Evolutionary conservation across 345 rosid species (phyloP).

Genomic region (Populus ilicifolia): DNA sequence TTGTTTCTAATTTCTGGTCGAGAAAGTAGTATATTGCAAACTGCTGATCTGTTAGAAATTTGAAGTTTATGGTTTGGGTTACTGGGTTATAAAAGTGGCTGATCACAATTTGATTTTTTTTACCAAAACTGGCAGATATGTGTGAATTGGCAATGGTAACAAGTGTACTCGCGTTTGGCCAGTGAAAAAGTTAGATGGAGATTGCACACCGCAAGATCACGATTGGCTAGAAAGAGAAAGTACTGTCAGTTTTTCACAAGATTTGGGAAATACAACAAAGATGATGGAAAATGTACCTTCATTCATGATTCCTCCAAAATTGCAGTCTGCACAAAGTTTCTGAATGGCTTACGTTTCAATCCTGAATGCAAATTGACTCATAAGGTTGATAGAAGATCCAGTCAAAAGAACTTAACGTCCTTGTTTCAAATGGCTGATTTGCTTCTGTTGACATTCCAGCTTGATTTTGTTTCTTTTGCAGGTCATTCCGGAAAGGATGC

Average conservation of each 20-base stretch:
- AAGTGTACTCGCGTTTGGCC: conserved; percentile 92
- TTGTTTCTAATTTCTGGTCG: background rate
- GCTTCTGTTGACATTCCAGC: conserved; percentile 13
- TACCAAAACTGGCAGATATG: conserved; percentile 59
- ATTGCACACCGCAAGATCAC: conserved; percentile 81
- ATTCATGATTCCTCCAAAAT: conserved; percentile 91
- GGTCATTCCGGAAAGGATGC: conserved; percentile 99
- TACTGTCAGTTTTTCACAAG: conserved; percentile 96
- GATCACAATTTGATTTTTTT: background rate
- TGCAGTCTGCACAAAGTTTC: conserved; percentile 90
- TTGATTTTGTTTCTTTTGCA: conserved; percentile 37
- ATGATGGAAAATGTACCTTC: conserved; percentile 82
- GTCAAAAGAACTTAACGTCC: conserved; percentile 13
- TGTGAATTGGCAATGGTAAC: conserved; percentile 90
- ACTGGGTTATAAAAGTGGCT: background rate
- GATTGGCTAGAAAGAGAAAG: conserved; percentile 71
- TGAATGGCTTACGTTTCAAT: conserved; percentile 73
- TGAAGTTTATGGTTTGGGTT: background rate
- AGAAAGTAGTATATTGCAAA: background rate
- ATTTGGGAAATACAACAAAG: conserved; percentile 96
- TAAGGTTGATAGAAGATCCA: conserved; percentile 49
- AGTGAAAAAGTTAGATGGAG: conserved; percentile 98
- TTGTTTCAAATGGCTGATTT: background rate
- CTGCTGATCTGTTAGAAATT: background rate
- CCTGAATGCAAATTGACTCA: conserved; percentile 88